Conservation (phyloP, 148 eudicot genomes). For the Rhododendron simsii region DNA sequence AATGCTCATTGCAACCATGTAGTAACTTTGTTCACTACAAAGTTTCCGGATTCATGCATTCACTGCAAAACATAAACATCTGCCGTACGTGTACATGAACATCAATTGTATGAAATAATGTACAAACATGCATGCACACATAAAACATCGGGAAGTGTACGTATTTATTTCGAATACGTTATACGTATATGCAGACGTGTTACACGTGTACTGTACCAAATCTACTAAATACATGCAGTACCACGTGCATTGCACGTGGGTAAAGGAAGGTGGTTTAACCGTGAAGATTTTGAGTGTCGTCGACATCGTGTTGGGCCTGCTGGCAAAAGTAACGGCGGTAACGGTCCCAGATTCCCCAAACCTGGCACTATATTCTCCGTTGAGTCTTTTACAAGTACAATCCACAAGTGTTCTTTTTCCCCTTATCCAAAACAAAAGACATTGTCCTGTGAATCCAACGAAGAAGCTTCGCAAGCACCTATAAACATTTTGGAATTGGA, state of each 20-base stretch:
- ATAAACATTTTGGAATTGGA: too few species aligned
- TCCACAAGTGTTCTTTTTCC: background rate
- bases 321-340: background rate
- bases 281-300: background rate
- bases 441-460: background rate
- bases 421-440: background rate
- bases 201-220: background rate
- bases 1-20: too few species aligned
- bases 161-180: background rate
- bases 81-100: too few species aligned
- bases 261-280: background rate
- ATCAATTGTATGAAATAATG: background rate
- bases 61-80: too few species aligned
- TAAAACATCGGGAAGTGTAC: background rate
- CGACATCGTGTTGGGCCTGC: background rate
- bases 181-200: background rate
- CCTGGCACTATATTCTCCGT: background rate
- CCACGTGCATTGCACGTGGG: background rate
- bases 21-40: too few species aligned
- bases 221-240: background rate
- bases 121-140: background rate
- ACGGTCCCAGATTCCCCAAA: background rate
- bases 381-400: background rate
- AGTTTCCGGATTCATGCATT: too few species aligned
- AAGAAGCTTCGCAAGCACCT: background rate